Percentiles rank a stretch among this genome's conserved stretches.
These are phyloP conservation scores for Ehretia macrophylla DNA, from an alignment of 257 asterid genomes.

Conservation along the genomic window DNA sequence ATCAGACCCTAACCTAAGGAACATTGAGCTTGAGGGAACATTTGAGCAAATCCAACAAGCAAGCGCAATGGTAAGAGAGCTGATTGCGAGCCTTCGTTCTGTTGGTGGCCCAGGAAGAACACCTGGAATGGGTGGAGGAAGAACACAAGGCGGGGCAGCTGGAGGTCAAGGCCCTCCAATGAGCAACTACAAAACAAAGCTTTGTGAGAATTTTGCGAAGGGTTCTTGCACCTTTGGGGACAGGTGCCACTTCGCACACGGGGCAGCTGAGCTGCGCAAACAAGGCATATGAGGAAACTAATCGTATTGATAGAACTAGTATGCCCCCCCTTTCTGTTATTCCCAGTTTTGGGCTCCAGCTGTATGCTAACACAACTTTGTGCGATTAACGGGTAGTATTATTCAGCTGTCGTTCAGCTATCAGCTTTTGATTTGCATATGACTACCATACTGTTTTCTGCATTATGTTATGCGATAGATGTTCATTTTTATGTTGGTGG, in stretches of 20 bases:
- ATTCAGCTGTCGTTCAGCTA: too few relatives aligned
- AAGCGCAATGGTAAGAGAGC: slow-evolving; percentile 69
- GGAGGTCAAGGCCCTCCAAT: slow-evolving; percentile 45
- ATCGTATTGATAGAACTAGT: slow-evolving; percentile 9
- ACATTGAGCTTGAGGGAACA: slow-evolving; percentile 87
- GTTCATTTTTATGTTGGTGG: too few relatives aligned
- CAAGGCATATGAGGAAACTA: slow-evolving; percentile 8
- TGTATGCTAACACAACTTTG: not conserved
- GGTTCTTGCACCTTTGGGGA: slow-evolving; percentile 94
- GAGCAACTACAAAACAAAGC: slow-evolving; percentile 70
- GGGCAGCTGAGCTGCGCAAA: slow-evolving; percentile 64
- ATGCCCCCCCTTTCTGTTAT: not conserved
- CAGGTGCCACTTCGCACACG: slow-evolving; percentile 93
- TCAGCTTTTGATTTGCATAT: too few relatives aligned
- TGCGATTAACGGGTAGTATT: too few relatives aligned
- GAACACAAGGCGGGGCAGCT: not conserved
- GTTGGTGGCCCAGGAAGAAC: slow-evolving; percentile 34
- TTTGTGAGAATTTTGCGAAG: slow-evolving; percentile 69
- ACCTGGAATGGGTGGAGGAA: slow-evolving; percentile 8
- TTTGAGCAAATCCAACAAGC: slow-evolving; percentile 80
- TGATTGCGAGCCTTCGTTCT: slow-evolving; percentile 49
- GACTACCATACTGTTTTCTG: too few relatives aligned
- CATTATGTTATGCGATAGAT: too few relatives aligned
- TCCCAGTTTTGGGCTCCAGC: not conserved
- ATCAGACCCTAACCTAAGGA: slow-evolving; percentile 57